A percentile compares a stretch with the other conserved stretches of the same genome.
phyloP scores from a whole-genome alignment of 176 grass and related monocot genomes.

The Tuctoria greenei region DNA sequence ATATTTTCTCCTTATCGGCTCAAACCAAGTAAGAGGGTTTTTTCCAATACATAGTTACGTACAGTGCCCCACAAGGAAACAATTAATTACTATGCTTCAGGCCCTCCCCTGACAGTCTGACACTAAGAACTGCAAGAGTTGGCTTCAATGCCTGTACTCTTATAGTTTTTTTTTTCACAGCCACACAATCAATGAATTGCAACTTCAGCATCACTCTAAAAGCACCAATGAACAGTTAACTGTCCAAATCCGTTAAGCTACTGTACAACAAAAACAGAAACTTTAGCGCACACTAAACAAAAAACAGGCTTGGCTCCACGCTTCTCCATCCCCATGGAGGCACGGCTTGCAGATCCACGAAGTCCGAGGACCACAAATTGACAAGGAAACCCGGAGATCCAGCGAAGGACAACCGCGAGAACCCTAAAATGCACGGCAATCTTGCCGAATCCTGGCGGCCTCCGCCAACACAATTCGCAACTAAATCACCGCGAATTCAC shows the following conservation, averaged over 20 bases:
- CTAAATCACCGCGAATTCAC: constrained; percentile 1
- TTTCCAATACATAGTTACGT: background rate
- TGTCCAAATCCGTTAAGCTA: background rate
- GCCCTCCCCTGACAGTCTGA: background rate
- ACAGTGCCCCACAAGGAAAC: background rate
- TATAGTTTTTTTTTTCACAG: background rate
- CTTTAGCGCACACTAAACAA: background rate
- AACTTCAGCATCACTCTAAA: background rate
- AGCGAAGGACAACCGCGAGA: background rate
- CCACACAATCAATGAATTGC: background rate
- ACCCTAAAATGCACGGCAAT: background rate
- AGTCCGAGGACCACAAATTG: background rate
- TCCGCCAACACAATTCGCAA: background rate
- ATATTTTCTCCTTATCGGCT: background rate
- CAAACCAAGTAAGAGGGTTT: background rate
- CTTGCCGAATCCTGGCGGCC: background rate
- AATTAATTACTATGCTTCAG: background rate
- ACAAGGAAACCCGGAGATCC: constrained; percentile 9
- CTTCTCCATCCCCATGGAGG: background rate
- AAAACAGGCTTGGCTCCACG: background rate
- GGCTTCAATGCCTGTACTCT: background rate
- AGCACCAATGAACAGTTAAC: background rate
- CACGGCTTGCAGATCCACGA: background rate
- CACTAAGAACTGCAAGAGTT: background rate
- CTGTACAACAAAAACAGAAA: background rate